phyloP scores from a whole-genome alignment of 345 rosid species.

The Heritiera littoralis region DNA sequence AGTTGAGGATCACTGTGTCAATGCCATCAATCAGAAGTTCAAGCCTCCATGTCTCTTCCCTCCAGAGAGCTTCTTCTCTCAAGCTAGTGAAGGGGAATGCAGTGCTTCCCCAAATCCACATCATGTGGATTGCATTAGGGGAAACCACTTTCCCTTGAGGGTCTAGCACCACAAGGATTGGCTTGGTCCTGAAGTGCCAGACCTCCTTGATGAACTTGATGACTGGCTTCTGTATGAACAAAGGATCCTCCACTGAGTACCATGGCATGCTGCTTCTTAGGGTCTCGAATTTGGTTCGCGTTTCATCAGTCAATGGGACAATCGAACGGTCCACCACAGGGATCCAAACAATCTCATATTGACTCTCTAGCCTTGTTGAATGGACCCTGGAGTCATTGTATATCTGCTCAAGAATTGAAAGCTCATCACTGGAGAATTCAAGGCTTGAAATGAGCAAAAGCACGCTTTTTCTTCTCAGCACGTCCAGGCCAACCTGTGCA shows the following conservation, averaged over 20 bases:
- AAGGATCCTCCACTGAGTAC: conserved; percentile 73
- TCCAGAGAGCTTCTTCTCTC: conserved; percentile 88
- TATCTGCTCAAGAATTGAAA: conserved; percentile 82
- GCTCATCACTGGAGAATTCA: conserved; percentile 70
- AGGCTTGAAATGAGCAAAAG: conserved; percentile 73
- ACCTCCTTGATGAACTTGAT: conserved; percentile 64
- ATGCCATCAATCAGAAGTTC: conserved; percentile 84
- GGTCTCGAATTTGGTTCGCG: conserved; percentile 50
- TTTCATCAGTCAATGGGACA: conserved; percentile 37
- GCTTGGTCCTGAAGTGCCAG: conserved; percentile 90
- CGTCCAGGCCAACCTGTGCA: conserved; percentile 66
- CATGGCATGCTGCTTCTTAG: conserved; percentile 72
- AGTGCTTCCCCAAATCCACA: conserved; percentile 97
- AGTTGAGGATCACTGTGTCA: conserved; percentile 59
- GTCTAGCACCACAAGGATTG: conserved; percentile 87
- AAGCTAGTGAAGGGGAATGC: conserved; percentile 86
- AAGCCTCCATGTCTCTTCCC: conserved; percentile 69
- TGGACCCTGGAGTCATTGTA: conserved; percentile 68
- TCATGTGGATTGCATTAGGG: conserved; percentile 96
- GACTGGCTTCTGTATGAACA: conserved; percentile 59
- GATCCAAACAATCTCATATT: conserved; percentile 86
- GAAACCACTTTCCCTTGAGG: conserved; percentile 77
- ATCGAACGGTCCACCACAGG: conserved; percentile 58
- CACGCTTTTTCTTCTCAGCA: conserved; percentile 79
- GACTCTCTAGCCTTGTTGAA: conserved; percentile 51